These are phyloP conservation scores for Dactylellina parvicollis DNA, from an alignment of 2,329 filamentous ascomycete species.

Conservation along the genomic window DNA sequence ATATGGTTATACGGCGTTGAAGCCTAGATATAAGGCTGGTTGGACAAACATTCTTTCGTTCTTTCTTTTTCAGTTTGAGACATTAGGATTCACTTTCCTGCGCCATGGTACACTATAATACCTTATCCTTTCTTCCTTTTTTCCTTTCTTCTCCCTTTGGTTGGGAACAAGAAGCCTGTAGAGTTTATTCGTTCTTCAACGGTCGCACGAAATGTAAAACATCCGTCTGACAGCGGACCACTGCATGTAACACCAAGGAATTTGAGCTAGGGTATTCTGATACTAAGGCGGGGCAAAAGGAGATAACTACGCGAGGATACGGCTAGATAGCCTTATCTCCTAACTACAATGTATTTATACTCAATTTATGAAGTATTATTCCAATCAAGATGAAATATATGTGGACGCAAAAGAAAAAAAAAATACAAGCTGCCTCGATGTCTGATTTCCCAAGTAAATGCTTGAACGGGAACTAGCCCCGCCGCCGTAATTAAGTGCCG, in stretches of 20 bases:
- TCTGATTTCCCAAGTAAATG: too few relatives aligned
- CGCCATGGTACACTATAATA: too few relatives aligned
- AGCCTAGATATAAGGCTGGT: slow-evolving; percentile 14
- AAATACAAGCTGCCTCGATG: too few relatives aligned
- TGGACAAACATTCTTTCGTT: slow-evolving; percentile 13
- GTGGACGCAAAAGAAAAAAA: too few relatives aligned
- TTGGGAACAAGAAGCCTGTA: neutral
- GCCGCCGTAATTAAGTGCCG: neutral
- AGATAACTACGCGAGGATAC: neutral
- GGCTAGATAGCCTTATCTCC: neutral
- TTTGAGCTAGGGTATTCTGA: neutral
- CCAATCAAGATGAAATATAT: neutral
- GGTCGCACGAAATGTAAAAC: neutral
- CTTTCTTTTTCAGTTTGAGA: slow-evolving; percentile 1
- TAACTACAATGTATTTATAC: slow-evolving; percentile 2
- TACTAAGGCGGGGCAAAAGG: neutral
- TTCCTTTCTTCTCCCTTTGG: neutral
- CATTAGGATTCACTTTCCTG: too few relatives aligned
- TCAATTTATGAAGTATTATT: slow-evolving; percentile 1
- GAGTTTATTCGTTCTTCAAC: neutral
- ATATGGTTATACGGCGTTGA: slow-evolving; percentile 38
- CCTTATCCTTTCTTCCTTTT: neutral
- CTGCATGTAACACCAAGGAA: neutral
- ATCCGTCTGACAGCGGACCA: neutral
- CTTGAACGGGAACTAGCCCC: too few relatives aligned